Evolutionary conservation across 495 filamentous ascomycete species (phyloP), one percentile per base, ranked within the genome.

Genomic region (Neurospora africana): DNA sequence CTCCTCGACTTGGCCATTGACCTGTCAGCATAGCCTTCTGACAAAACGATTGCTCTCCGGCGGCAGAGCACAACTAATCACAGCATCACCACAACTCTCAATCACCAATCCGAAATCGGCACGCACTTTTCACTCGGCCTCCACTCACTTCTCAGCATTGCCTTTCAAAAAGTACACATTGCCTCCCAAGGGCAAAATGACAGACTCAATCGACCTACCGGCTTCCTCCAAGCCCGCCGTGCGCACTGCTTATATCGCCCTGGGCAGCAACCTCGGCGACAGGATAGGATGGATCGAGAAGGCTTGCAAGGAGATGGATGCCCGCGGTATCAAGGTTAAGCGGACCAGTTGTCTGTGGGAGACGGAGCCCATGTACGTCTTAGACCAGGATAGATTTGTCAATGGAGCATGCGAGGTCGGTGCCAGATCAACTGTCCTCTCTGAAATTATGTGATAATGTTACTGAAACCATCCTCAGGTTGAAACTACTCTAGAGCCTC

Each of bases 351-450:
- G 89, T 70, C 84, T 99, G 43, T 99, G 95, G 84, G 93, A 98
- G 82, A 99, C 95, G 8, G 89, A 92, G 73, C 92, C 95, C 30
- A 99, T 99, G 95, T 98, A 99, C 82, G 90, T 97, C 75, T 82
- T 91, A 74, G 90, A 97, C 76, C 95, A 99, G 79, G 88, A 88
- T 72, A 86, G 89, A 21, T 99, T 98, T 76, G 82, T 98, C 47
- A 99, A 99, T 79, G 95, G 94, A 39, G 94, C 90, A 70, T 97
- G 93, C 80, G 93, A 99, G 89, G 95, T 97, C 47, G 5, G 74
- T 78, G 86, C 84, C 72, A 37, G 53, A 69, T 69, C 38, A 27
- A 58, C 13, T 37, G 38, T 35, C 58, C 7, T 68, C n/a, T n/a
- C 19, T 13, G 5, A 47, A 47, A 44, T 4, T 3, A 0, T 30